Base-by-base conservation (phyloP, 176 grass and related monocot genomes). In the Avena atlantica region DNA sequence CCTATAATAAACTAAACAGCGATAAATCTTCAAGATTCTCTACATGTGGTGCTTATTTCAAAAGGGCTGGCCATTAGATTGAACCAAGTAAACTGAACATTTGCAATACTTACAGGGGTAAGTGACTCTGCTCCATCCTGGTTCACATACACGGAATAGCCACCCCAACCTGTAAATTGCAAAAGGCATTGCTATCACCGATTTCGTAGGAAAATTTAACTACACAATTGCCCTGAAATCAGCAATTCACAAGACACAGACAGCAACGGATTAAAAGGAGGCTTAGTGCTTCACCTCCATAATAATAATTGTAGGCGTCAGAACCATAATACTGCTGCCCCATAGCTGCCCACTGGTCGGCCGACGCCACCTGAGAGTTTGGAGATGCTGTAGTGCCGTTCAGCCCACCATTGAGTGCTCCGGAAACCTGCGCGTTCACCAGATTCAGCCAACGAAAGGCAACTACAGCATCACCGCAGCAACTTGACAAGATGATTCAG, bases 261-360 rank as follows among this genome's bases (percentile, higher is more conserved):
- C 14, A 45, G 84, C 25, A 34, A 81, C n/a, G 74, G 8, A 45
- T 11, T 76, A 31, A 74, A 73, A n/a, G 19, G 62, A 59, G 2
- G 11, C 65, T 73, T 12, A 34, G 51, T 57, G 76, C 15, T 23
- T 86, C 67, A 96, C 91, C 89, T 86, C 92, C 94, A 55, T 81
- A 92, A 64, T 92, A 96, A n/a, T 90, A 92, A 74, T 84, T 76
- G 76, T 96, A 96, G 29, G 78, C 85, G 44, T 77, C 83, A 17
- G 87, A 83, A 42, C 79, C 83, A 27, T 90, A 93, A 66, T 92
- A 94, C 76, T 93, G 86, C 70, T 48, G 85, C 53, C 68, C 6
- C 80, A 84, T 90, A 44, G 89, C 60, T 2, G 86, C 21, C 86
- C 89, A 90, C 37, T 66, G 87, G 21, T 88, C 89, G 1, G 85